Evolutionary conservation across 2,329 filamentous ascomycete species (phyloP), one percentile per base, ranked within the genome.

Genomic region (Fusarium vanettenii): DNA sequence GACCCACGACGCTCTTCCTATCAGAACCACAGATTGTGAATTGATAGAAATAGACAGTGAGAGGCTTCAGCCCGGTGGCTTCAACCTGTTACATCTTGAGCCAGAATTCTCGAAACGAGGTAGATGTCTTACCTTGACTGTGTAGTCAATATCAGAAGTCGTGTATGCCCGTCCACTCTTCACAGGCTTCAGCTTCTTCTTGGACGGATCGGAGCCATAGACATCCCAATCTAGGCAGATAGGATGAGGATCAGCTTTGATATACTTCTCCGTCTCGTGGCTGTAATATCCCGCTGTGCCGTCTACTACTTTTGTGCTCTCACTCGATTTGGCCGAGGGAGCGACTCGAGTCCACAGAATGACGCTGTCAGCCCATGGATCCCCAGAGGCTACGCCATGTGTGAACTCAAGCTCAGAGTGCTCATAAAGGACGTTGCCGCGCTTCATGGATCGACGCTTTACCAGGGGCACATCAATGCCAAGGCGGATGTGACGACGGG

Each of bases 71-170:
- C 16, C 88, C 87, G 59, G 82, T 87, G 1, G 92, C 92, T 81
- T 94, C 92, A 16, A 94, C 89, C 87, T 92, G 62, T 16, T 1
- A 9, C 6, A 13, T 25, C 14, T 67, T 4, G 66, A 43, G 20
- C 7, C 3, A 25, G 22, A 3, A 16, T 8, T 10, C 2, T 3
- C 7, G 5, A 3, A 13, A 10, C 2, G 2, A 10, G 2, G 0
- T 0, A 5, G 1, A 2, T 13, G 5, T 29, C 68, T 60, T 79
- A 90, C 90, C 86, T 94, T 94, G 69, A 94, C 85, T 0, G 93
- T 95, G 79, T 92, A 95, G 79, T 95, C 93, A 57, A 95, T 89
- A 79, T 95, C 93, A 1, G 89, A 92, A 39, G 88, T 93, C 0
- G 93, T 95, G 78, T 91, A 94, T 1, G 88, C 91, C 39, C 83